Evolutionary conservation across 2,329 filamentous ascomycete genomes (phyloP).

Genomic region (Lasiodiplodia citricola): DNA sequence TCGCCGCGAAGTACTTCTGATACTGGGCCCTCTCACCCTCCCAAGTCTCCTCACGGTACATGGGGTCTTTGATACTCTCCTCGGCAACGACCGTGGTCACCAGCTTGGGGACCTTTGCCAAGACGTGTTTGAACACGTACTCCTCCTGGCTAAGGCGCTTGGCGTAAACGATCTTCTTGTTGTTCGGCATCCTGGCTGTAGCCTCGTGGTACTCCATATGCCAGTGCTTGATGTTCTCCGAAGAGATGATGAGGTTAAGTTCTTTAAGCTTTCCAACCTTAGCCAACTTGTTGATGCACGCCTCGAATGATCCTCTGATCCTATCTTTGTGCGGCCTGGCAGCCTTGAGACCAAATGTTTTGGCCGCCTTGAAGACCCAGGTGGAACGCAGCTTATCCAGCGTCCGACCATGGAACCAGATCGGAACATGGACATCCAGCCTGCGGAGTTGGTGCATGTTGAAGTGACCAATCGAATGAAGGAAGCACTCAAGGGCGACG

Average conservation of each 20-base stretch:
- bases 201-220: neutral
- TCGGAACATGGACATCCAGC: neutral
- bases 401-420: neutral
- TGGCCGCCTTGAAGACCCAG: neutral
- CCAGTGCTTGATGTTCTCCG: neutral
- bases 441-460: neutral
- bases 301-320: neutral
- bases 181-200: neutral
- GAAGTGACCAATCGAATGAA: neutral
- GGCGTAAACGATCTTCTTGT: neutral
- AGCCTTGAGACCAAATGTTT: neutral
- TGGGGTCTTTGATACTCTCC: neutral
- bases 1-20: neutral
- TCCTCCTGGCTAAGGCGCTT: neutral
- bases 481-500: conserved; percentile 6
- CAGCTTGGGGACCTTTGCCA: neutral
- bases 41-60: too few species aligned
- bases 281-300: neutral
- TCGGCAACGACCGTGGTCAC: neutral
- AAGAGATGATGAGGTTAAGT: neutral
- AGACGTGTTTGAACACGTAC: neutral
- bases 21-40: neutral
- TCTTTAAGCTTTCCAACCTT: neutral
- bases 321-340: neutral
- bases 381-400: neutral